Percentiles rank a stretch among this genome's conserved stretches.
Conservation (phyloP, 2,329 filamentous ascomycete genomes). For the Aspergillus sp. region DNA sequence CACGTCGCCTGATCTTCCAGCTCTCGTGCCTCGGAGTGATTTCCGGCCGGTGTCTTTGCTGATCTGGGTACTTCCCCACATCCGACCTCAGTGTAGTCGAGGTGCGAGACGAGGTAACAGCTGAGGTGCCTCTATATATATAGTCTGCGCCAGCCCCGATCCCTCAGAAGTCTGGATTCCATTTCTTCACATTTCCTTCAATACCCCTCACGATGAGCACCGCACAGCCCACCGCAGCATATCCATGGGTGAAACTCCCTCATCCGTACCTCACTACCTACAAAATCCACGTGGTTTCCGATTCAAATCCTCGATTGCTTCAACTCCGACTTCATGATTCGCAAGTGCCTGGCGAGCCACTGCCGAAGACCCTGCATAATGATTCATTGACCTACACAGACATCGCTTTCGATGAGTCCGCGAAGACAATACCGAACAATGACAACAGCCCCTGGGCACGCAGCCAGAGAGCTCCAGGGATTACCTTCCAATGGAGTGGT, state of each 20-base stretch:
- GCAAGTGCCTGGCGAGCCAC: slow-evolving; percentile 25
- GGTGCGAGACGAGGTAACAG: neutral
- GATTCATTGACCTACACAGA: slow-evolving; percentile 40
- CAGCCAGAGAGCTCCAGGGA: slow-evolving; percentile 29
- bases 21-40: neutral
- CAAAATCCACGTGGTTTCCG: slow-evolving; percentile 31
- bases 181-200: neutral
- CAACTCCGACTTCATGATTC: slow-evolving; percentile 38
- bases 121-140: neutral
- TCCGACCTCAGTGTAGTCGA: neutral
- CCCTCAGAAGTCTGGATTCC: neutral
- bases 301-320: slow-evolving; percentile 27
- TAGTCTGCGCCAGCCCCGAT: neutral
- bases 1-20: neutral
- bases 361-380: slow-evolving; percentile 41
- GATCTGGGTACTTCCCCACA: slow-evolving; percentile 5
- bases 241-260: slow-evolving; percentile 46
- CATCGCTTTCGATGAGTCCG: slow-evolving; percentile 24
- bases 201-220: slow-evolving; percentile 1
- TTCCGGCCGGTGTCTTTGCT: neutral
- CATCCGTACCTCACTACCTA: slow-evolving; percentile 50
- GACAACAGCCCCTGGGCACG: slow-evolving; percentile 44
- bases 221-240: slow-evolving; percentile 12
- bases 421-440: slow-evolving; percentile 27
- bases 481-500: slow-evolving; percentile 34